Percentiles rank a stretch among this genome's conserved stretches.
phyloP scores from a whole-genome alignment of 805 yeast species.

The Yarrowia yakushimensis region DNA sequence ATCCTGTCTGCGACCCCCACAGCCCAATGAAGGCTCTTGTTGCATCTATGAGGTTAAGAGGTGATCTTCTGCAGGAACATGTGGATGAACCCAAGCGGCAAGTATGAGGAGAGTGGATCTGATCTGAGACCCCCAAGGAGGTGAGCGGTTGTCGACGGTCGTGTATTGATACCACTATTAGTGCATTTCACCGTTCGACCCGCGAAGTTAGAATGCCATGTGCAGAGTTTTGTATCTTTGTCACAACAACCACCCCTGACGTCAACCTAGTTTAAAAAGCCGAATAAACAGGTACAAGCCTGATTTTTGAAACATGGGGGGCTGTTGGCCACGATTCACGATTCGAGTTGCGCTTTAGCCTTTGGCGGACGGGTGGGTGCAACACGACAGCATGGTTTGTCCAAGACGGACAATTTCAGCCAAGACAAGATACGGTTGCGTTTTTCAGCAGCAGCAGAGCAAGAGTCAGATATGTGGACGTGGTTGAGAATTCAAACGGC shows the following conservation, averaged over 20 bases:
- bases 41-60: background rate
- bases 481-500: background rate
- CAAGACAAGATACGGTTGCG: background rate
- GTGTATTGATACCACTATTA: no score
- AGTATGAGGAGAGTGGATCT: background rate
- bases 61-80: slow-evolving; percentile 11
- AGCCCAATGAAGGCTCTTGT: slow-evolving; percentile 11
- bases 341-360: no score
- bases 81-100: background rate
- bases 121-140: no score
- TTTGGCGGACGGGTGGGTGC: no score
- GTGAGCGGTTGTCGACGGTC: no score
- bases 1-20: no score
- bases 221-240: background rate
- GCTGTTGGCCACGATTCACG: background rate
- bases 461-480: background rate
- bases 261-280: slow-evolving; percentile 1
- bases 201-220: background rate
- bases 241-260: slow-evolving; percentile 16
- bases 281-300: slow-evolving; percentile 15
- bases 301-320: background rate
- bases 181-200: background rate
- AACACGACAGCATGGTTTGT: background rate
- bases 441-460: background rate
- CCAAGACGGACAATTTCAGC: background rate